Evolutionary conservation across 2,329 filamentous ascomycete species (phyloP).

Genomic region (Clathrospora elynae): DNA sequence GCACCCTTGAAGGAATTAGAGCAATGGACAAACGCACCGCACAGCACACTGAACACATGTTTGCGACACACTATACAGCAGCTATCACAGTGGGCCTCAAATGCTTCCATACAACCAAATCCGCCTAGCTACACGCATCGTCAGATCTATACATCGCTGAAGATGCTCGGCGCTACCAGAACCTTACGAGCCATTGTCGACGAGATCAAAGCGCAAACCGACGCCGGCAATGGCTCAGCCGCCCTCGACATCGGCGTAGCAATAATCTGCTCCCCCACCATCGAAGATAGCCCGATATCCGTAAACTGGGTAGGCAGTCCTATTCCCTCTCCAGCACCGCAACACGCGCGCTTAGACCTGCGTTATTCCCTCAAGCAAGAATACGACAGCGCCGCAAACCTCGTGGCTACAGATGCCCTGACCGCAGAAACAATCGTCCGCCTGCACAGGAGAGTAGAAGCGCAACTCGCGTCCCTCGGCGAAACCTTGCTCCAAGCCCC

Average conservation of each 20-base stretch:
- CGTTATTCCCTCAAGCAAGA: constrained; percentile 64
- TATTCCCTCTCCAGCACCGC: constrained; percentile 31
- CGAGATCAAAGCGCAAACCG: constrained; percentile 67
- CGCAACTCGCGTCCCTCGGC: constrained; percentile 57
- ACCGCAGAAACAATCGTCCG: constrained; percentile 67
- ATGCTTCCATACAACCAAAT: constrained; percentile 56
- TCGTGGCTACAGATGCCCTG: constrained; percentile 62
- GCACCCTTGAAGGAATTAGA: constrained; percentile 71
- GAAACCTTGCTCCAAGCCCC: constrained; percentile 32
- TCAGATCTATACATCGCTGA: constrained; percentile 66
- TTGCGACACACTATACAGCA: constrained; percentile 66
- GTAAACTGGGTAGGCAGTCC: constrained; percentile 43
- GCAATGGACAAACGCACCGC: constrained; percentile 64
- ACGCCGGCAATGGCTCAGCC: constrained; percentile 62
- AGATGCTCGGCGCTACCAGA: constrained; percentile 65
- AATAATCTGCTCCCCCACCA: constrained; percentile 68
- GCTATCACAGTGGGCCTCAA: constrained; percentile 69
- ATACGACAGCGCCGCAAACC: constrained; percentile 62
- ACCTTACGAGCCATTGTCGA: constrained; percentile 68
- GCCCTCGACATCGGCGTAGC: constrained; percentile 72
- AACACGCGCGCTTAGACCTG: constrained; percentile 57
- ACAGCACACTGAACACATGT: constrained; percentile 62
- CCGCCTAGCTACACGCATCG: constrained; percentile 73
- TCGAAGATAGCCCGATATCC: constrained; percentile 44
- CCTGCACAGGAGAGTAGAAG: constrained; percentile 67